Conservation (phyloP, 352 stramenopile genomes). For the Pythium scleroteichum region DNA sequence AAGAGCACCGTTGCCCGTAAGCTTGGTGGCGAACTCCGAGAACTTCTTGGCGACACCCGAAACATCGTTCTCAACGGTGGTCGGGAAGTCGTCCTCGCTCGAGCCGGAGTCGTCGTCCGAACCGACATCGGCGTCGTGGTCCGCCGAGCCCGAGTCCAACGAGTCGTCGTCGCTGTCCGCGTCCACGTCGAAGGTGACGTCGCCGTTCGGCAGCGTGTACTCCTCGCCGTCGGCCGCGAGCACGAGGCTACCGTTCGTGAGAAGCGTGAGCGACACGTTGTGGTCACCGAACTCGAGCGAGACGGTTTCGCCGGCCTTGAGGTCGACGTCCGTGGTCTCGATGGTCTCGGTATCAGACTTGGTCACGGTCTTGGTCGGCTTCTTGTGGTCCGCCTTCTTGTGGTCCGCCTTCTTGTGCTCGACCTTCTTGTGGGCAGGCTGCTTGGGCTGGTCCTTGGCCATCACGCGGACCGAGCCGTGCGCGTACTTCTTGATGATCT, state of each 20-base stretch:
- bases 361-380: conserved; percentile 8
- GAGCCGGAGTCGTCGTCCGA: background rate
- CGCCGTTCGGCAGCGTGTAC: conserved; percentile 5
- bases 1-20: conserved; percentile 44
- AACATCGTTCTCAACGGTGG: conserved; percentile 20
- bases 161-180: background rate
- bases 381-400: conserved; percentile 3
- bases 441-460: conserved; percentile 25
- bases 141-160: background rate
- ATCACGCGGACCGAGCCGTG: conserved; percentile 52
- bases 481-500: conserved; percentile 52
- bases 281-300: conserved; percentile 16
- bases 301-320: conserved; percentile 12
- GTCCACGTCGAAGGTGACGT: conserved; percentile 17
- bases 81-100: conserved; percentile 8
- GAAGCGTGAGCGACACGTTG: conserved; percentile 11
- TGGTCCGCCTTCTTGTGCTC: conserved; percentile 7
- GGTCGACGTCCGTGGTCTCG: conserved; percentile 8
- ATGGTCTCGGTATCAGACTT: conserved; percentile 16
- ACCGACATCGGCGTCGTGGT: background rate
- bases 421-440: conserved; percentile 21
- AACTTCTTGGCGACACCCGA: conserved; percentile 37
- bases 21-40: conserved; percentile 59
- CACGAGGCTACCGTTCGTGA: conserved; percentile 26
- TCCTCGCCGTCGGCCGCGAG: conserved; percentile 10